A percentile compares a stretch with the other conserved stretches of the same genome.
Evolutionary conservation across 345 rosid genomes (phyloP).

Genomic region (Jatropha curcas): DNA sequence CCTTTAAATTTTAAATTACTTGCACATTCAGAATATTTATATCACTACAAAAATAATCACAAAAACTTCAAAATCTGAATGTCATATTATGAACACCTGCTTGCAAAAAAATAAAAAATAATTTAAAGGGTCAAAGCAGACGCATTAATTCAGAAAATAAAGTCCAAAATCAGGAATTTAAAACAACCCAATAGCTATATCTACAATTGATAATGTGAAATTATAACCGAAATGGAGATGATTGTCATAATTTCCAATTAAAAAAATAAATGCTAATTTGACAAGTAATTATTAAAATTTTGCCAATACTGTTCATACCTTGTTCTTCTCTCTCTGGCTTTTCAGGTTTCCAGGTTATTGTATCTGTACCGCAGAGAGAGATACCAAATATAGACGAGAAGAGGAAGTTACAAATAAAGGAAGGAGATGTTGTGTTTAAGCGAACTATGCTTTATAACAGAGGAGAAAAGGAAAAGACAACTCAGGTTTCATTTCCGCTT

Average conservation of each 20-base stretch:
- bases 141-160: not conserved
- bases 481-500: not conserved
- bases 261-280: not conserved
- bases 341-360: not conserved
- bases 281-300: not conserved
- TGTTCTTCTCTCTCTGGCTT: not conserved
- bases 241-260: not conserved
- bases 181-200: not conserved
- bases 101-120: constrained; percentile 10
- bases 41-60: not conserved
- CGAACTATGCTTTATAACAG: not conserved
- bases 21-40: constrained; percentile 4
- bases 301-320: not conserved
- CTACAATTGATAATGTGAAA: not conserved
- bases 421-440: constrained; percentile 19
- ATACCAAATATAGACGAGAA: constrained; percentile 36
- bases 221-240: not conserved
- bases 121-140: not conserved
- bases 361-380: not conserved
- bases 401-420: constrained; percentile 30
- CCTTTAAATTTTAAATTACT: constrained; percentile 18
- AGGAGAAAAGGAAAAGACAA: not conserved
- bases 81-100: constrained; percentile 11
- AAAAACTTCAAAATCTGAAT: constrained; percentile 22
- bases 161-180: constrained; percentile 2